Conservation (phyloP, 768 basidiomycete species). For the Auriculariales sp. region DNA sequence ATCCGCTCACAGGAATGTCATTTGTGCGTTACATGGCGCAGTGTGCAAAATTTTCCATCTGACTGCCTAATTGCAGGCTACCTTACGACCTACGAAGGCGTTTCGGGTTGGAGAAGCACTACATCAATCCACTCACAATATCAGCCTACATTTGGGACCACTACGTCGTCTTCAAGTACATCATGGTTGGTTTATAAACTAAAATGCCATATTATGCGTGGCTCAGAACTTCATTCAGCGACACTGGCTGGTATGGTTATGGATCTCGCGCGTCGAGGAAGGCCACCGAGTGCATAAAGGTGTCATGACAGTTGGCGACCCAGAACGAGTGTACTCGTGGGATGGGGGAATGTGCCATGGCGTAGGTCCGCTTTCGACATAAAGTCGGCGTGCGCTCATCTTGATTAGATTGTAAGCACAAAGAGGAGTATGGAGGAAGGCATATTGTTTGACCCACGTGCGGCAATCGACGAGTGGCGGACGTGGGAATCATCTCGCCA, state of each 20-base stretch:
- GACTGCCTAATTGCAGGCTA: slow-evolving; percentile 24
- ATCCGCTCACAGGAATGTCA: too few species aligned
- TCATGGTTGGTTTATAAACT: too few species aligned
- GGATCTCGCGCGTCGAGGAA: slow-evolving; percentile 21
- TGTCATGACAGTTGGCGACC: slow-evolving; percentile 23
- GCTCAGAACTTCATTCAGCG: too few species aligned
- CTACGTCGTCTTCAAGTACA: slow-evolving; percentile 10
- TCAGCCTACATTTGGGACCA: slow-evolving; percentile 19
- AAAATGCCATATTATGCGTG: too few species aligned
- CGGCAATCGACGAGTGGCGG: too few species aligned
- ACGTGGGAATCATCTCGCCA: too few species aligned
- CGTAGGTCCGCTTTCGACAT: neutral
- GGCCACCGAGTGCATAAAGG: slow-evolving; percentile 24
- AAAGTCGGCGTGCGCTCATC: too few species aligned
- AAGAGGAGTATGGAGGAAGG: too few species aligned
- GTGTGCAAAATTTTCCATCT: too few species aligned
- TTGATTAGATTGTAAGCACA: too few species aligned
- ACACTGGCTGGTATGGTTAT: slow-evolving; percentile 26
- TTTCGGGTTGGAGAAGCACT: slow-evolving; percentile 22
- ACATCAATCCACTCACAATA: slow-evolving; percentile 25
- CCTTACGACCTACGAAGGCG: slow-evolving; percentile 28
- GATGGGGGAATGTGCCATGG: slow-evolving; percentile 23
- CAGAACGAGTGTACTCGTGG: slow-evolving; percentile 17
- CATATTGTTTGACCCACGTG: too few species aligned
- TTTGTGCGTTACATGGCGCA: too few species aligned